Percentiles rank a stretch among this genome's conserved stretches.
Conservation (phyloP, 2,329 filamentous ascomycete species). For the Alternaria ethzedia region DNA sequence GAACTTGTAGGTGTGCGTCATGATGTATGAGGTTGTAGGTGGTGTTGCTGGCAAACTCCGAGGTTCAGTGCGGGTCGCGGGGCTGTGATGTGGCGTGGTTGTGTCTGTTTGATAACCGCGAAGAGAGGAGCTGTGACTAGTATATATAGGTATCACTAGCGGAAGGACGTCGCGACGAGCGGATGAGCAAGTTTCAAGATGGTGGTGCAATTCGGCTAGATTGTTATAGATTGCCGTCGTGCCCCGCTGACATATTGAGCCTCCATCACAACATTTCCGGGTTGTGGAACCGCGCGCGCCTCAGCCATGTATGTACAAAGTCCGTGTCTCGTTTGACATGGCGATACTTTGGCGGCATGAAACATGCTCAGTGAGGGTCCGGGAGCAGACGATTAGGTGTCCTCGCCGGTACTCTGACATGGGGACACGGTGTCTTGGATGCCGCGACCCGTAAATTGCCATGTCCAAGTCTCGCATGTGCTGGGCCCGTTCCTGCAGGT, state of each 20-base stretch:
- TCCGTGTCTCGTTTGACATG: slow-evolving; percentile 10
- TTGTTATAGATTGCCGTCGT: slow-evolving; percentile 36
- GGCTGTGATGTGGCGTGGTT: slow-evolving; percentile 4
- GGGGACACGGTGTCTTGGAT: slow-evolving; percentile 14
- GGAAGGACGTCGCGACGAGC: slow-evolving; percentile 12
- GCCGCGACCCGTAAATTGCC: neutral
- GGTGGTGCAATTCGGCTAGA: slow-evolving; percentile 41
- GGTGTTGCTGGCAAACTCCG: neutral
- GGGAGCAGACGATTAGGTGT: neutral
- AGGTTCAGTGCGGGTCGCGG: slow-evolving; percentile 9
- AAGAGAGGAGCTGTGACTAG: slow-evolving; percentile 3
- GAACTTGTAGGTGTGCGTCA: slow-evolving; percentile 93
- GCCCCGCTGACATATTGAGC: slow-evolving; percentile 40
- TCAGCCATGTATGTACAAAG: slow-evolving; percentile 26
- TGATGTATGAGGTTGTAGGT: slow-evolving; percentile 49
- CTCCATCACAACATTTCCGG: slow-evolving; percentile 18
- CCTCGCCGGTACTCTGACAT: neutral
- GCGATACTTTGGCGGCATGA: slow-evolving; percentile 33
- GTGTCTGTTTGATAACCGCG: neutral
- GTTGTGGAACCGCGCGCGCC: slow-evolving; percentile 36
- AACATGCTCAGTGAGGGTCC: slow-evolving; percentile 41
- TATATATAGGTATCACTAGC: slow-evolving; percentile 24
- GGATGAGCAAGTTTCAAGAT: slow-evolving; percentile 43
- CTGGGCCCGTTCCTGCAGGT: slow-evolving; percentile 13
- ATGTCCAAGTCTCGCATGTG: neutral